Evolutionary conservation across 345 rosid species (phyloP), one percentile per base, ranked within the genome.

Genomic region (Alliaria petiolata): DNA sequence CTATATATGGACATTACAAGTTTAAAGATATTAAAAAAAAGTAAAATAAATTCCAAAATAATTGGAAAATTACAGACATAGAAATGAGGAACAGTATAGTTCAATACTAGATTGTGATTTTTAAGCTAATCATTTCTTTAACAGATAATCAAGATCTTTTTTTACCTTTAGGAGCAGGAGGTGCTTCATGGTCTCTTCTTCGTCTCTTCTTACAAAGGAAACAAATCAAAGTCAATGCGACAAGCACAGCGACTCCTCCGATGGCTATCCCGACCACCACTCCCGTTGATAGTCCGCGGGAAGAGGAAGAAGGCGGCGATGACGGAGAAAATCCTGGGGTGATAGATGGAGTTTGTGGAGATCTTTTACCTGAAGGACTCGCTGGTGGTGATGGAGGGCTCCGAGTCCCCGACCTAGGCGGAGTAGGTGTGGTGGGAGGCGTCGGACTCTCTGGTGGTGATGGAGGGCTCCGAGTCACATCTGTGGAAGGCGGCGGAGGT

Each of bases 211-310:
- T 80, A 43, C 83, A 82, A 25, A 80, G 76, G 39, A 87, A 55
- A 49, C 69, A 85, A 70, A 85, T 20, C 61, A 85, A 26, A 65
- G 70, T 78, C 60, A 83, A n/a, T 38, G 80, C 59, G 60, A 75
- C 36, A 60, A 87, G 70, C 47, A 82, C 0, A 12, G 50, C 83
- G 59, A 84, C 79, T 61, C 88, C 90, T 2, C 77, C 93, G 5
- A 87, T 63, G 13, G 81, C 87, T 14, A 85, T 50, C 14, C 90
- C 93, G 15, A 83, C 90, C 70, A 87, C 87, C 34, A 79, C 45
- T 53, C 85, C 90, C 26, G 85, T 84, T 34, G 88, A 81, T 38
- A 78, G 8, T 26, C 47, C 56, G 11, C 0, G 17, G 10, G 79
- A 6, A 12, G 63, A 58, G 12, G 58, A 14, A n/a, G 81, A 14